A percentile compares a stretch with the other conserved stretches of the same genome.
These are phyloP conservation scores for Fusarium pseudonygamai DNA, from an alignment of 2,329 filamentous ascomycete species.

Conservation along the genomic window DNA sequence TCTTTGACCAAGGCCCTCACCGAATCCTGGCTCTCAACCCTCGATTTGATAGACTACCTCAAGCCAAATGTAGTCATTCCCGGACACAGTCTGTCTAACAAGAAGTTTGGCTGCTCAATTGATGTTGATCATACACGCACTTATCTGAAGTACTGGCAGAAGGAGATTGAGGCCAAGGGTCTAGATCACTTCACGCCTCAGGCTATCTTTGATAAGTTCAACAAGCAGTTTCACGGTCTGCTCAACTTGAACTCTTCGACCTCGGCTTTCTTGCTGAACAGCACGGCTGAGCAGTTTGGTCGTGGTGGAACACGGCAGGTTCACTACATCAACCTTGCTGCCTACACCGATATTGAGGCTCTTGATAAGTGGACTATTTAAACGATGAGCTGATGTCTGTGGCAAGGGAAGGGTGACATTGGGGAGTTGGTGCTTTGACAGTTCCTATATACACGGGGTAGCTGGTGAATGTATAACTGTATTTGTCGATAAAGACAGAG, in stretches of 20 bases:
- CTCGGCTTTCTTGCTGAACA: neutral
- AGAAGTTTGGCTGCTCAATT: neutral
- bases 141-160: neutral
- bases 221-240: neutral
- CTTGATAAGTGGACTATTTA: neutral
- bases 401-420: fast-evolving
- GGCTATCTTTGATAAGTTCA: neutral
- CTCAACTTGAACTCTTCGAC: neutral
- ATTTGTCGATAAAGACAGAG: too few species aligned
- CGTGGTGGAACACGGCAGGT: neutral
- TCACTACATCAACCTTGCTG: neutral
- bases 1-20: neutral
- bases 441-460: too few species aligned
- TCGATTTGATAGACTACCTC: neutral
- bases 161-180: neutral
- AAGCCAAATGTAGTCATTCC: neutral
- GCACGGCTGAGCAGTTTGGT: neutral
- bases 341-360: neutral
- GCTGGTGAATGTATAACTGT: too few species aligned
- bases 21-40: neutral
- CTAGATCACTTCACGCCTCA: neutral
- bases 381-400: fast-evolving
- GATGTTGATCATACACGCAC: neutral
- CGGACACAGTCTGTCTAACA: neutral
- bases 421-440: too few species aligned